A percentile compares a stretch with the other conserved stretches of the same genome.
Evolutionary conservation across 305 asterid genomes (phyloP).

Genomic region (Solanum aculeatissimum): DNA sequence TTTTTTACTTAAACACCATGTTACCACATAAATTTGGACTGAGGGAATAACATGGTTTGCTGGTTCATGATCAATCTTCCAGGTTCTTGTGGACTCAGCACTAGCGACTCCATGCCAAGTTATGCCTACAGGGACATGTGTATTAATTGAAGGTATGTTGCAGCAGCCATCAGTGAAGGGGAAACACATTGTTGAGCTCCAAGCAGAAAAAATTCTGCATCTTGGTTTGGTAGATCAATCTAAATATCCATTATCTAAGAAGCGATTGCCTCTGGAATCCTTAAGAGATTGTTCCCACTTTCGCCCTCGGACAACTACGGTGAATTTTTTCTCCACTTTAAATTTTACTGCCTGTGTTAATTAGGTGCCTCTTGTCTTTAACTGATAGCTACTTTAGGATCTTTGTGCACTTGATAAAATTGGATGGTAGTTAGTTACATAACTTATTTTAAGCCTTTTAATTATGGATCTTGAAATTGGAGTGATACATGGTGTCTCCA

Average conservation of each 20-base stretch:
- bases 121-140: constrained; percentile 73
- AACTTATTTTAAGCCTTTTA: neutral
- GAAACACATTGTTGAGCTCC: constrained; percentile 52
- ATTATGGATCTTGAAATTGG: neutral
- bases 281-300: constrained; percentile 57
- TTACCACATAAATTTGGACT: too few relatives aligned
- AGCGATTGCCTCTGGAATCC: constrained; percentile 60
- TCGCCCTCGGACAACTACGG: constrained; percentile 83
- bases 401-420: neutral
- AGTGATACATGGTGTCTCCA: neutral
- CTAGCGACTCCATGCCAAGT: constrained; percentile 47
- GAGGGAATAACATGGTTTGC: neutral
- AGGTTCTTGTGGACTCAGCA: constrained; percentile 66
- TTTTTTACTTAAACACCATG: too few relatives aligned
- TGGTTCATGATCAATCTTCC: neutral
- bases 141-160: constrained; percentile 55
- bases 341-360: neutral
- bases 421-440: neutral
- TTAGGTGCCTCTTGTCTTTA: neutral
- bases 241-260: constrained; percentile 62
- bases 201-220: constrained; percentile 51
- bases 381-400: neutral
- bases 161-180: constrained; percentile 46
- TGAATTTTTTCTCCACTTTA: neutral
- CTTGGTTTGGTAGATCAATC: constrained; percentile 55